A percentile compares a stretch with the other conserved stretches of the same genome.
Conservation (phyloP, 805 yeast species). For the Starmerella tilneyi region DNA sequence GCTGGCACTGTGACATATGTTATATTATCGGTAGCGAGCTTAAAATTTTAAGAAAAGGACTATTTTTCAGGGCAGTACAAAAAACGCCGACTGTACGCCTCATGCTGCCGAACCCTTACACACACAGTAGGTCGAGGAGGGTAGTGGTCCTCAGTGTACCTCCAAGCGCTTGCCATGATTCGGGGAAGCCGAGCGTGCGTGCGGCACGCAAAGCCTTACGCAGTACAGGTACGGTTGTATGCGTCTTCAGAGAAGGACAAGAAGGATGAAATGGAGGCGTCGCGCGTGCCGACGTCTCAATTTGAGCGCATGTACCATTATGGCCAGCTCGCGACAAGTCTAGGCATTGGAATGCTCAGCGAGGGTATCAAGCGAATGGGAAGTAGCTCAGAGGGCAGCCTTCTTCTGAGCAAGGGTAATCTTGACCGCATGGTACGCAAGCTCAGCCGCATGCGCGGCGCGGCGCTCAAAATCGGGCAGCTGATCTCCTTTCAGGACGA, state of each 20-base stretch:
- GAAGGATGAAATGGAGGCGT: slow-evolving; percentile 40
- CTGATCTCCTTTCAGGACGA: slow-evolving; percentile 91
- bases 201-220: not conserved
- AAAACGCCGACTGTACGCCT: no score
- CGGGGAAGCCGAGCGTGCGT: not conserved
- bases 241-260: not conserved
- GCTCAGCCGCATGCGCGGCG: slow-evolving; percentile 94
- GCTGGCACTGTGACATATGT: no score
- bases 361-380: slow-evolving; percentile 60
- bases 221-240: not conserved
- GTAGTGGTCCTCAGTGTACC: no score
- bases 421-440: slow-evolving; percentile 81
- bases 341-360: slow-evolving; percentile 72
- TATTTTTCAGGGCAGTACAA: no score
- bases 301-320: slow-evolving; percentile 86
- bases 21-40: no score
- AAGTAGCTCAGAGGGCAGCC: slow-evolving; percentile 34
- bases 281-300: slow-evolving; percentile 78
- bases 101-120: no score
- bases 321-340: slow-evolving; percentile 83
- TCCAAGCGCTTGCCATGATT: not conserved
- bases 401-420: slow-evolving; percentile 69
- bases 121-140: no score
- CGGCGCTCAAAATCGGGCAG: slow-evolving; percentile 95
- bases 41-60: no score